phyloP scores from a whole-genome alignment of 306 rosid species.

The Trifolium subterraneum region DNA sequence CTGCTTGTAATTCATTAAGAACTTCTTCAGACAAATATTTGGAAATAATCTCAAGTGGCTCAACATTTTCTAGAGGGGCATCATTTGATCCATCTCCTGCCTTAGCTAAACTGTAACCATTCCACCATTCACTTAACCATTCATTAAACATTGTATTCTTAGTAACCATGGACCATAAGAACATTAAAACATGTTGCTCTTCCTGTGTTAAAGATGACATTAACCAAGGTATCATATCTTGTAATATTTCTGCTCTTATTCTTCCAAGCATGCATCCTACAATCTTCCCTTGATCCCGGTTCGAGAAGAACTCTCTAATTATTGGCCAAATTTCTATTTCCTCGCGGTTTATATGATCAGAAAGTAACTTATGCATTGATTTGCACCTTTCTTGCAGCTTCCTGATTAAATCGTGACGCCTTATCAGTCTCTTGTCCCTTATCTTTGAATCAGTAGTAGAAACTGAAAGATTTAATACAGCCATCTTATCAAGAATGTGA shows the following conservation, averaged over 20 bases:
- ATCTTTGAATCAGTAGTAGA: conserved; percentile 47
- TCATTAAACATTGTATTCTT: conserved; percentile 89
- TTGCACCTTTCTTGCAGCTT: conserved; percentile 75
- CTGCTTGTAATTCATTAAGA: conserved; percentile 49
- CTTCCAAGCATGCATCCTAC: conserved; percentile 89
- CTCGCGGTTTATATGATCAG: conserved; percentile 74
- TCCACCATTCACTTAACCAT: conserved; percentile 95
- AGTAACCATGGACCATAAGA: conserved; percentile 78
- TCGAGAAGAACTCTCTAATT: conserved; percentile 71
- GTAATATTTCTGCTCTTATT: conserved; percentile 73
- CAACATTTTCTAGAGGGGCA: conserved; percentile 54
- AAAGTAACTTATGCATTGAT: conserved; percentile 64
- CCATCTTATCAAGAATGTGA: conserved; percentile 66
- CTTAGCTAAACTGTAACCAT: conserved; percentile 63
- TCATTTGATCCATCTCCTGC: conserved; percentile 52
- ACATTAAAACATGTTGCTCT: conserved; percentile 80
- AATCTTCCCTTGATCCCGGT: conserved; percentile 78
- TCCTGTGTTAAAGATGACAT: conserved; percentile 78
- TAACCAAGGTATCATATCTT: conserved; percentile 94
- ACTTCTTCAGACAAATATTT: conserved; percentile 65
- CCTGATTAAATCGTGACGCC: conserved; percentile 59
- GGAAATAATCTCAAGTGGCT: conserved; percentile 74
- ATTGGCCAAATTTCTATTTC: conserved; percentile 85
- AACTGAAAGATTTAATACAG: conserved; percentile 55
- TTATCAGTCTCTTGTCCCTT: conserved; percentile 49